Percentiles rank a stretch among this genome's conserved stretches.
These are phyloP conservation scores for Bromus sterilis DNA, from an alignment of 176 grass and related monocot genomes.

Conservation along the genomic window DNA sequence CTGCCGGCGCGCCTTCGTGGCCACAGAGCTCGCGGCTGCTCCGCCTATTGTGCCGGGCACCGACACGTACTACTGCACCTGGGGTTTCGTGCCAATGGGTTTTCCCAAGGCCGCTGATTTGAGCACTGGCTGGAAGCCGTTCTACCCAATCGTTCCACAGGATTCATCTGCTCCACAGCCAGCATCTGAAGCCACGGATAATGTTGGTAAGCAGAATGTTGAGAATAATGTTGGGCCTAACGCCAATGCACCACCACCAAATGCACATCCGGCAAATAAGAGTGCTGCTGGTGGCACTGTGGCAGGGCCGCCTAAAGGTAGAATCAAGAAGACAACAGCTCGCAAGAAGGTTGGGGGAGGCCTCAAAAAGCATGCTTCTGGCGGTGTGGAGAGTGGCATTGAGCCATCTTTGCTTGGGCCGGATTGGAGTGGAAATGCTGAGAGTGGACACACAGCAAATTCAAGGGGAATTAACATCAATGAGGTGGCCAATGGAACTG, in stretches of 20 bases:
- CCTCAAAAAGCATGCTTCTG: constrained; percentile 26
- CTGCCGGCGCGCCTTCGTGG: constrained; percentile 59
- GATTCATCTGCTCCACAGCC: constrained; percentile 26
- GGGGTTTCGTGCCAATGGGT: constrained; percentile 89
- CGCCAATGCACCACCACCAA: constrained; percentile 15
- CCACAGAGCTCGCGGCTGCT: constrained; percentile 50
- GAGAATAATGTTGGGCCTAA: constrained; percentile 4
- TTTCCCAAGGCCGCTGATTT: constrained; percentile 64
- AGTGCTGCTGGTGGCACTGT: background rate
- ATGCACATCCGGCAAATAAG: background rate
- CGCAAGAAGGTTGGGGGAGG: constrained; percentile 60
- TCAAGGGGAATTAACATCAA: constrained; percentile 87
- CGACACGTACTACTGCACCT: constrained; percentile 80
- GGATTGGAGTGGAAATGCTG: constrained; percentile 2
- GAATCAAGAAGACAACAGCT: constrained; percentile 81
- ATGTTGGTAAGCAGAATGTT: background rate
- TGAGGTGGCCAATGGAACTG: constrained; percentile 57
- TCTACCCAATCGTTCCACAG: constrained; percentile 47
- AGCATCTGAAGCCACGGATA: background rate
- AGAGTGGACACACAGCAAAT: constrained; percentile 1
- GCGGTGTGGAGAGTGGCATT: constrained; percentile 10
- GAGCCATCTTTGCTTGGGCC: constrained; percentile 10
- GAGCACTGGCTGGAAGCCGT: constrained; percentile 72
- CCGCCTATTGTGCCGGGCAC: constrained; percentile 86
- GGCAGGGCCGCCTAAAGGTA: constrained; percentile 24